These are phyloP conservation scores for Aspergillus saccharolyticus DNA, from an alignment of 495 filamentous ascomycete genomes.

Conservation along the genomic window DNA sequence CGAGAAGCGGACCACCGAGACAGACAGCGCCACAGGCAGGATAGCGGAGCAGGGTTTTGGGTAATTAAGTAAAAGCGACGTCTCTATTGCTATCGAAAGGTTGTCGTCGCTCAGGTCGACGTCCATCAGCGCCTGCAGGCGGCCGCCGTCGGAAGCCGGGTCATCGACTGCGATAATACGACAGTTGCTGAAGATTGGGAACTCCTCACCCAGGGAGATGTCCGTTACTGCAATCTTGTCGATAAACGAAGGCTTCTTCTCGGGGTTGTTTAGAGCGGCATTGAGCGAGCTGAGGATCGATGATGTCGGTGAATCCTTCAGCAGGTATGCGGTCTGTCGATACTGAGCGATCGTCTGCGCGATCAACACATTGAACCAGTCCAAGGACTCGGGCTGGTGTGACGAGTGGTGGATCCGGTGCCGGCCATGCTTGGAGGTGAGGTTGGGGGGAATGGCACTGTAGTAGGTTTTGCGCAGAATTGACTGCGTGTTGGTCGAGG, in stretches of 20 bases:
- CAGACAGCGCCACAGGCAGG: constrained; percentile 85
- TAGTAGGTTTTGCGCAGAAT: constrained; percentile 97
- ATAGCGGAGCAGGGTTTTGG: constrained; percentile 84
- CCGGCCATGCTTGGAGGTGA: constrained; percentile 39
- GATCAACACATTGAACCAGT: constrained; percentile 98
- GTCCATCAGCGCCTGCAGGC: constrained; percentile 93
- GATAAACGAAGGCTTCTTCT: constrained; percentile 80
- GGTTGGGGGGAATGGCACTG: constrained; percentile 62
- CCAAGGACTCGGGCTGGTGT: constrained; percentile 96
- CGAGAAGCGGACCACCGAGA: constrained; percentile 88
- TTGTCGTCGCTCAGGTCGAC: constrained; percentile 89
- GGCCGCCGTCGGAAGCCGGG: constrained; percentile 48
- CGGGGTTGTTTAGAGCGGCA: constrained; percentile 72
- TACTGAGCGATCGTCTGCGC: constrained; percentile 97
- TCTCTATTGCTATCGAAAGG: constrained; percentile 90
- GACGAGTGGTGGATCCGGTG: constrained; percentile 54
- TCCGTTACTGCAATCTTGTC: constrained; percentile 93
- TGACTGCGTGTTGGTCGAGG: constrained; percentile 71
- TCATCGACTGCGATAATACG: constrained; percentile 68
- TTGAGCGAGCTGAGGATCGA: constrained; percentile 95
- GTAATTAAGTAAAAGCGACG: constrained; percentile 88
- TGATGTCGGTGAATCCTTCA: constrained; percentile 61
- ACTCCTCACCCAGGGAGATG: constrained; percentile 89
- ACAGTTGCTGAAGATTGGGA: constrained; percentile 98
- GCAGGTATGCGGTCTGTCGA: constrained; percentile 74